Evolutionary conservation across 768 basidiomycete genomes (phyloP).

Genomic region (Termitomyces sp.): DNA sequence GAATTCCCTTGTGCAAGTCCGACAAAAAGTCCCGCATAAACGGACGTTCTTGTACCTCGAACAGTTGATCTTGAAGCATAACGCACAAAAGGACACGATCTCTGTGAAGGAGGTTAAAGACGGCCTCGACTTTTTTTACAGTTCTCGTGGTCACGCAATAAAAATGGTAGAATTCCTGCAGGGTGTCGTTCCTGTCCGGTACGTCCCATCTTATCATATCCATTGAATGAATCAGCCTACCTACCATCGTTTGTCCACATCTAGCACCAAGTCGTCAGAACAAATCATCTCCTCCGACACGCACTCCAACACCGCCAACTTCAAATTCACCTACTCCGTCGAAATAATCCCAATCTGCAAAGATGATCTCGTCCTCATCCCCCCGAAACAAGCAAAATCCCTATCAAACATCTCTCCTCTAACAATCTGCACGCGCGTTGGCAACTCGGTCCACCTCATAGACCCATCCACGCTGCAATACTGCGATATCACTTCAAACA

Average conservation of each 20-base stretch:
- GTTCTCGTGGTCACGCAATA: slow-evolving; percentile 82
- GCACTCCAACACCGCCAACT: slow-evolving; percentile 89
- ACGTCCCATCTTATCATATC: slow-evolving; percentile 15
- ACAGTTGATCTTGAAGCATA: slow-evolving; percentile 94
- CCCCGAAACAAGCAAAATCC: slow-evolving; percentile 72
- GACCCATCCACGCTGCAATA: slow-evolving; percentile 84
- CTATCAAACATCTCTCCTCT: slow-evolving; percentile 88
- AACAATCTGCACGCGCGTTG: slow-evolving; percentile 84
- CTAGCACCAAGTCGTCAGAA: slow-evolving; percentile 87
- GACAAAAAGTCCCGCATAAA: slow-evolving; percentile 98
- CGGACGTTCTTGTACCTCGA: slow-evolving; percentile 97
- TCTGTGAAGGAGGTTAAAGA: slow-evolving; percentile 90
- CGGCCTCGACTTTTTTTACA: slow-evolving; percentile 97
- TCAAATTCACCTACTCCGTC: slow-evolving; percentile 96
- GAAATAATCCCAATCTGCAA: slow-evolving; percentile 98
- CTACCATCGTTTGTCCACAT: neutral
- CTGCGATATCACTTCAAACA: slow-evolving; percentile 69
- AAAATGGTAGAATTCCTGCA: slow-evolving; percentile 95
- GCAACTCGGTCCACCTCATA: slow-evolving; percentile 85
- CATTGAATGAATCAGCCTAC: neutral
- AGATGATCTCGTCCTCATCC: slow-evolving; percentile 93
- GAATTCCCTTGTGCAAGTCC: slow-evolving; percentile 97
- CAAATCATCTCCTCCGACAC: slow-evolving; percentile 92
- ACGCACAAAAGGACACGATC: slow-evolving; percentile 94
- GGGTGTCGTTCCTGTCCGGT: slow-evolving; percentile 87